Evolutionary conservation across 2,329 filamentous ascomycete species (phyloP).

Genomic region (Geoglossum cookeanum): DNA sequence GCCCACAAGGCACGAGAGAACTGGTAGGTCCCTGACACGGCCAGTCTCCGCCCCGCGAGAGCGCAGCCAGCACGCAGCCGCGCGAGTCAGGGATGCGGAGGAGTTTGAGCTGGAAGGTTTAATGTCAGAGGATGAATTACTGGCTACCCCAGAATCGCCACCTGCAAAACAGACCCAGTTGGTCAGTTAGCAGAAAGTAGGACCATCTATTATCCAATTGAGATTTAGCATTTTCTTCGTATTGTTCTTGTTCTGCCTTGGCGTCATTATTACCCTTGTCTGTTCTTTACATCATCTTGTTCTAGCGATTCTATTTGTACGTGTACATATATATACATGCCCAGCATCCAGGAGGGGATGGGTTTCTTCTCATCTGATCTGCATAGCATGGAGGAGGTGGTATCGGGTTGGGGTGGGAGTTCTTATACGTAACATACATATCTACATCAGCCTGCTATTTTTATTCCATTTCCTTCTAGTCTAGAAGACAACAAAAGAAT

Average conservation of each 20-base stretch:
- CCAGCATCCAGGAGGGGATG: too few species aligned
- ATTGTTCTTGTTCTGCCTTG: neutral
- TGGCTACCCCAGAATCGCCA: neutral
- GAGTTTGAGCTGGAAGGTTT: conserved; percentile 87
- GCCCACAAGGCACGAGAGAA: neutral
- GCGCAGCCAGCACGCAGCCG: conserved; percentile 11
- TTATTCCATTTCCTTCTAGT: too few species aligned
- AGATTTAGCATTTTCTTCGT: neutral
- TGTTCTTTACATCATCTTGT: too few species aligned
- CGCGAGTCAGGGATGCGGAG: conserved; percentile 54
- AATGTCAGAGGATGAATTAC: conserved; percentile 64
- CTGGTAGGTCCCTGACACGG: neutral
- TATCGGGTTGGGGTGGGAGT: too few species aligned
- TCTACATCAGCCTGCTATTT: too few species aligned
- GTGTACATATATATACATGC: too few species aligned
- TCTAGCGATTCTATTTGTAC: too few species aligned
- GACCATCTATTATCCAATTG: neutral
- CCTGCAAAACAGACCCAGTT: neutral
- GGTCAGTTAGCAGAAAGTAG: neutral
- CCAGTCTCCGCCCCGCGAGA: conserved; percentile 12
- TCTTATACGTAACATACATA: too few species aligned
- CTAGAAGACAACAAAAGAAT: too few species aligned
- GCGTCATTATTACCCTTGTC: neutral
- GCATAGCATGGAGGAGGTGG: too few species aligned
- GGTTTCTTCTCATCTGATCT: too few species aligned